Percentiles rank a stretch among this genome's conserved stretches.
Conservation (phyloP, 2,329 filamentous ascomycete species). For the Thelonectria olida region DNA sequence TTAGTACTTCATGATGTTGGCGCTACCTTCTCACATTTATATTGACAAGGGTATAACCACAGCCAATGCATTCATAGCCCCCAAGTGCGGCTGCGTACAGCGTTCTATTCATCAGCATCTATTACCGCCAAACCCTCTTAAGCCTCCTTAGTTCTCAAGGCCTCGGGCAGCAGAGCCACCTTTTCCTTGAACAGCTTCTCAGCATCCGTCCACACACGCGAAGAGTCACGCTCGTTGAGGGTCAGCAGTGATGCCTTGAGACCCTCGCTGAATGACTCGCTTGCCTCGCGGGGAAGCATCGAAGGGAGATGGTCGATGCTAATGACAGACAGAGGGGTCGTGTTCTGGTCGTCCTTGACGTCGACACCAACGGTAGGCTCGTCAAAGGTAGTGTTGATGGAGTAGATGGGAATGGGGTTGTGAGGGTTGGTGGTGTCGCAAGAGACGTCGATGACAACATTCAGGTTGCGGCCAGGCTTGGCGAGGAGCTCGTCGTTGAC, state of each 20-base stretch:
- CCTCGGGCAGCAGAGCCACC: slow-evolving; percentile 56
- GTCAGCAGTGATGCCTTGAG: slow-evolving; percentile 80
- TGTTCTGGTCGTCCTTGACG: slow-evolving; percentile 58
- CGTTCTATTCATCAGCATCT: neutral
- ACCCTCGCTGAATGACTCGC: slow-evolving; percentile 83
- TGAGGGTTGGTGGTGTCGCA: slow-evolving; percentile 79
- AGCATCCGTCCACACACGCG: slow-evolving; percentile 84
- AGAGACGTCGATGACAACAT: slow-evolving; percentile 82
- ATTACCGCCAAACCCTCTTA: slow-evolving; percentile 17
- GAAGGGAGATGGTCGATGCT: slow-evolving; percentile 87
- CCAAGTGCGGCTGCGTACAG: neutral
- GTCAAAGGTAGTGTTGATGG: slow-evolving; percentile 85
- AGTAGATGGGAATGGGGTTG: slow-evolving; percentile 82
- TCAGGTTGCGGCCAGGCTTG: slow-evolving; percentile 73
- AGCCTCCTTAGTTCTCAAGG: slow-evolving; percentile 33
- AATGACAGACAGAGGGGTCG: slow-evolving; percentile 78
- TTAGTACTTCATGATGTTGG: no score
- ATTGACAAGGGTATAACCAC: neutral
- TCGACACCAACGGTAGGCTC: slow-evolving; percentile 85
- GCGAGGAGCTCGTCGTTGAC: slow-evolving; percentile 75
- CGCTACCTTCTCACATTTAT: no score
- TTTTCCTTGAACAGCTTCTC: slow-evolving; percentile 87
- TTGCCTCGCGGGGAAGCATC: slow-evolving; percentile 85
- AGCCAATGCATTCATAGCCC: neutral
- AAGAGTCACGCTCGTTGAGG: slow-evolving; percentile 77